phyloP scores from a whole-genome alignment of 1,139 yeast species.

The Pichia sp. region DNA sequence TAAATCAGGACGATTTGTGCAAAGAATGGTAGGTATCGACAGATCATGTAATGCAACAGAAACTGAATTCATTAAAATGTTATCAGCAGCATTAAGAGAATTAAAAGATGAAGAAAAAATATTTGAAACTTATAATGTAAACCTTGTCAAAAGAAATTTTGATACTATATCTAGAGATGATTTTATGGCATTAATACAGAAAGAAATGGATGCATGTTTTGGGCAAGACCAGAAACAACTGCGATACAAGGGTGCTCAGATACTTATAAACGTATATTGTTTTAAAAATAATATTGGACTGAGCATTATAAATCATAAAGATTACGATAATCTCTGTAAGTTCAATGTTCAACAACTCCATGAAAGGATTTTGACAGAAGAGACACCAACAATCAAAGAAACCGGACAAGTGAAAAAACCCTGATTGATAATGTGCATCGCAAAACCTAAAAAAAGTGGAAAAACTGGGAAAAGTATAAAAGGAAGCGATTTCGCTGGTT shows the following conservation, averaged over 20 bases:
- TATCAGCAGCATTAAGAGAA: slow-evolving; percentile 32
- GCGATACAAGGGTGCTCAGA: slow-evolving; percentile 74
- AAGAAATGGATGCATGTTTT: slow-evolving; percentile 1
- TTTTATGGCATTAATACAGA: slow-evolving; percentile 7
- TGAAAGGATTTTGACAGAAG: slow-evolving; percentile 29
- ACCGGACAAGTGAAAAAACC: neutral
- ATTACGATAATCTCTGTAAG: slow-evolving; percentile 49
- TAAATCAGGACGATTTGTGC: slow-evolving; percentile 66
- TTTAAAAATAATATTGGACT: slow-evolving; percentile 78
- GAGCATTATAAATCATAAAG: slow-evolving; percentile 57
- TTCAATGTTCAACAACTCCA: slow-evolving; percentile 61
- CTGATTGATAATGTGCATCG: neutral
- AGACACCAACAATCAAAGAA: neutral
- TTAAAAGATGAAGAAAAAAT: slow-evolving; percentile 10
- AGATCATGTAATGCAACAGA: slow-evolving; percentile 66
- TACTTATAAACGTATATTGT: slow-evolving; percentile 76
- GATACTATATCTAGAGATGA: slow-evolving; percentile 62
- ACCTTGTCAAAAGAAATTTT: slow-evolving; percentile 74
- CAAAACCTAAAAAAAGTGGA: no score
- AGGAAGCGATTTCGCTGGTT: neutral
- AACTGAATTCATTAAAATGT: slow-evolving; percentile 55
- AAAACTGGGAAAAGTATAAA: neutral
- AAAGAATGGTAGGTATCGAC: slow-evolving; percentile 74
- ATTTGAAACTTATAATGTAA: slow-evolving; percentile 62
- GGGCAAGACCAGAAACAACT: slow-evolving; percentile 34